Conservation (phyloP, 2,329 filamentous ascomycete genomes). For the Botrytis pseudocinerea region DNA sequence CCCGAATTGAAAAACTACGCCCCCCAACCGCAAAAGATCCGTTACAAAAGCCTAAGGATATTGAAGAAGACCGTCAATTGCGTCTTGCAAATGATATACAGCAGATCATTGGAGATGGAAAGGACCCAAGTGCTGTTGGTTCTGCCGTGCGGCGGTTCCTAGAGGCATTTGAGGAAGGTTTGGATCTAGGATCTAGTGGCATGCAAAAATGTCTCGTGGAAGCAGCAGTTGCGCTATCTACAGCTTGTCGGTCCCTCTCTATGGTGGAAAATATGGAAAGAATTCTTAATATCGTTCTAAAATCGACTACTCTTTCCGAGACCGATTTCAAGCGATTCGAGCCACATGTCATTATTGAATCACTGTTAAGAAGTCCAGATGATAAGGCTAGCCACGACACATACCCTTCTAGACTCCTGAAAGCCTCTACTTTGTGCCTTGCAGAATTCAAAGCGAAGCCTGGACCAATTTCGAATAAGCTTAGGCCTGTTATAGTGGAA, state of each 20-base stretch:
- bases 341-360: slow-evolving; percentile 29
- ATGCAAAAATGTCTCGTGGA: slow-evolving; percentile 28
- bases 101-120: slow-evolving; percentile 26
- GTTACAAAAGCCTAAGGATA: not conserved
- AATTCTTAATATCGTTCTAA: slow-evolving; percentile 32
- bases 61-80: slow-evolving; percentile 26
- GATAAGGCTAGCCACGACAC: not conserved
- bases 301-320: slow-evolving; percentile 29
- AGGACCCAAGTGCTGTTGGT: slow-evolving; percentile 26
- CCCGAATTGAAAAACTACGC: slow-evolving; percentile 5
- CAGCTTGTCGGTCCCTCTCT: slow-evolving; percentile 23
- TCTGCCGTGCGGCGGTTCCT: slow-evolving; percentile 32
- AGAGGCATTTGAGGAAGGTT: slow-evolving; percentile 33
- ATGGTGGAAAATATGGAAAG: slow-evolving; percentile 28
- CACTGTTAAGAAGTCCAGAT: slow-evolving; percentile 23
- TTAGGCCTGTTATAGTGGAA: slow-evolving; percentile 28
- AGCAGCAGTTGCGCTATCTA: slow-evolving; percentile 28
- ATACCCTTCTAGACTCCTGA: slow-evolving; percentile 27
- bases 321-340: slow-evolving; percentile 31
- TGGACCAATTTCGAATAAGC: slow-evolving; percentile 19
- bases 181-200: slow-evolving; percentile 24
- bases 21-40: not conserved
- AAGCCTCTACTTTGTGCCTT: slow-evolving; percentile 36
- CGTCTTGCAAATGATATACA: slow-evolving; percentile 33
- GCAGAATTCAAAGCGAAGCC: slow-evolving; percentile 32